Base-by-base conservation (phyloP, 768 basidiomycete genomes). In the Lentinula boryana region DNA sequence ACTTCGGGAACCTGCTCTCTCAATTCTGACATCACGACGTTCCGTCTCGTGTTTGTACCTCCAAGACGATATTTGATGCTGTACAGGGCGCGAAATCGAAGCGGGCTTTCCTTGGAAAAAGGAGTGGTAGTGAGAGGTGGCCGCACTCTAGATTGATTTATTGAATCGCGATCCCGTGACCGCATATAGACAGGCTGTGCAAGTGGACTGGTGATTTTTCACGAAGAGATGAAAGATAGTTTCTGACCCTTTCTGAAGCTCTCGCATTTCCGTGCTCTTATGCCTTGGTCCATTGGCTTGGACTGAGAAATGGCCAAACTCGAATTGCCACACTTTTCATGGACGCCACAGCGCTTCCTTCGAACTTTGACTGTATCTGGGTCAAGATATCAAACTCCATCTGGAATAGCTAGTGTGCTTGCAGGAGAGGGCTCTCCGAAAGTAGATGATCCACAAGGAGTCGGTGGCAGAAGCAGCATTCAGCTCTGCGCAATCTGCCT, bases 331-430 rank as follows among this genome's bases (percentile, higher is more conserved):
- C 23, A n/a, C n/a, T n/a, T n/a, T n/a, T n/a, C 40, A 81, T 74
- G 4, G 75, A 75, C 5, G 72, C 68, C 43, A 90, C n/a, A 76
- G 49, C 89, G 84, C 63, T 81, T 81, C 55, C 86, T 81, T 10
- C 91, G 78, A 1, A 78, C 77, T 51, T 70, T 68, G 1, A 83
- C 82, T 0, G 81, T 80, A 18, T 77, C 72, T 9, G 76, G 76
- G 65, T 89, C 85, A 12, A 84, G 74, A 63, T 79, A 82, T 0
- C 85, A 81, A 8, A 75, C 68, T 5, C 81, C 82, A 49, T 77
- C 79, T 3, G 78, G 72, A 36, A 76, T 66, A 38, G 70, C 64
- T 0, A 81, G 83, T 9, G 82, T 83, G 16, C 77, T 74, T 27
- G 16, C 18, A 41, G 76, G 75, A 5, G 75, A n/a, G n/a, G 12